Conservation (phyloP, 257 asterid genomes). For the Nicotiana otophora region DNA sequence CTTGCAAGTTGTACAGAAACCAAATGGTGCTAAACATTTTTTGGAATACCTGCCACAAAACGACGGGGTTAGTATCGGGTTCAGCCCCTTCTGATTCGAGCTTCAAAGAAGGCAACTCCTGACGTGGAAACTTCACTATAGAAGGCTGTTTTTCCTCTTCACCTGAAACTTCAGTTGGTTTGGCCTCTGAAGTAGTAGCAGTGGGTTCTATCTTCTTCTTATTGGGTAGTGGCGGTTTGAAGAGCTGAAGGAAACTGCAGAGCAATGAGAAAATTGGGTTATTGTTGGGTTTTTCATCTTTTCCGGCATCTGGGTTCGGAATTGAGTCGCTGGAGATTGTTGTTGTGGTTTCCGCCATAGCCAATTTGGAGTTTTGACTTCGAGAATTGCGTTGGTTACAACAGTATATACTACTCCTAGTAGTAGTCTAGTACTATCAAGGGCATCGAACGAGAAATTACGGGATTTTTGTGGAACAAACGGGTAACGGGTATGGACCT, state of each 20-base stretch:
- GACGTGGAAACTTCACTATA: constrained; percentile 40
- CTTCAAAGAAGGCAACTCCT: constrained; percentile 37
- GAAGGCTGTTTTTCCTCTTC: constrained; percentile 22
- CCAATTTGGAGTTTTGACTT: constrained; percentile 8
- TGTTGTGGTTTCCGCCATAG: background rate
- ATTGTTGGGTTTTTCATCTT: constrained; percentile 16
- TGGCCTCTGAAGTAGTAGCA: constrained; percentile 17
- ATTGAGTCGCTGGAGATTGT: background rate
- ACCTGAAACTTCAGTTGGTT: constrained; percentile 2
- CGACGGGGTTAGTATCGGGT: constrained; percentile 40
- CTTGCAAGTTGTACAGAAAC: too few species aligned
- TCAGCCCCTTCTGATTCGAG: constrained; percentile 50
- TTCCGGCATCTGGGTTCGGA: background rate
- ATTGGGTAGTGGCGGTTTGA: constrained; percentile 39
- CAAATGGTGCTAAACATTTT: too few species aligned
- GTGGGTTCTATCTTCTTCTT: constrained; percentile 15
- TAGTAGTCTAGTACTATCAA: constrained; percentile 2
- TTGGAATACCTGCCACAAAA: constrained; percentile 59
- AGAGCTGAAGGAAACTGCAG: constrained; percentile 35
- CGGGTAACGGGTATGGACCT: background rate
- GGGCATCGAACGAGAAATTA: background rate
- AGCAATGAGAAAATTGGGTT: constrained; percentile 39
- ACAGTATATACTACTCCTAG: background rate
- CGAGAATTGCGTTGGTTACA: constrained; percentile 16
- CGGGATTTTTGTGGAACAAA: background rate